Evolutionary conservation across 2,329 filamentous ascomycete genomes (phyloP).

Genomic region (Pseudocercospora fijiensis): DNA sequence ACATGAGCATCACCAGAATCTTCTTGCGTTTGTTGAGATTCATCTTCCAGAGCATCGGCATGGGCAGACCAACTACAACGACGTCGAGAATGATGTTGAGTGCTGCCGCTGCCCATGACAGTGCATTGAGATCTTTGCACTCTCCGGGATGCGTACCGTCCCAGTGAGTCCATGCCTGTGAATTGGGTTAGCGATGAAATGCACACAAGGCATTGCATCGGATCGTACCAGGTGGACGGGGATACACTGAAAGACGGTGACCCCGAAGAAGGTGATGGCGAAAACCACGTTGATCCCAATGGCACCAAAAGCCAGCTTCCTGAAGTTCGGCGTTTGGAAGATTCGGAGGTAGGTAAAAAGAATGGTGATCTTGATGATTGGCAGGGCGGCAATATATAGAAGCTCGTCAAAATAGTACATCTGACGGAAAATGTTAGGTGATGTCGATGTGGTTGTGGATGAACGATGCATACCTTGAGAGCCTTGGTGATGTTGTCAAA

Average conservation of each 20-base stretch:
- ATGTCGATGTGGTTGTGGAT: neutral
- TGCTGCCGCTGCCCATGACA: constrained; percentile 22
- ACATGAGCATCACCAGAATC: constrained; percentile 25
- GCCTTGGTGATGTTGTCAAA: constrained; percentile 20
- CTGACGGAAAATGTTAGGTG: constrained; percentile 1
- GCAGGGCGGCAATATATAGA: constrained; percentile 18
- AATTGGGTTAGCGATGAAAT: neutral
- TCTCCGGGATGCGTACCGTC: constrained; percentile 16
- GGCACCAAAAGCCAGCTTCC: constrained; percentile 14
- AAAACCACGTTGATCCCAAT: constrained; percentile 24
- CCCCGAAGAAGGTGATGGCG: constrained; percentile 18
- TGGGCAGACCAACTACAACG: constrained; percentile 19
- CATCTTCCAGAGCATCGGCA: constrained; percentile 26
- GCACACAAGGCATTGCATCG: neutral
- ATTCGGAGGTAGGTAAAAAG: constrained; percentile 25
- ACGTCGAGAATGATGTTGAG: constrained; percentile 24
- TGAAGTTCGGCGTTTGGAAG: constrained; percentile 19
- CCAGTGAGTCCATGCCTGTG: constrained; percentile 22
- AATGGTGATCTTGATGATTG: constrained; percentile 23
- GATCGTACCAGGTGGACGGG: constrained; percentile 17
- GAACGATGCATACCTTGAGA: constrained; percentile 8
- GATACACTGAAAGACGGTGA: constrained; percentile 23
- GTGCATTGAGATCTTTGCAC: constrained; percentile 25
- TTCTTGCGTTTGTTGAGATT: constrained; percentile 24
- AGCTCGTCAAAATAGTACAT: constrained; percentile 22